Evolutionary conservation across 768 basidiomycete species (phyloP).

Genomic region (Leccinellum albellum): DNA sequence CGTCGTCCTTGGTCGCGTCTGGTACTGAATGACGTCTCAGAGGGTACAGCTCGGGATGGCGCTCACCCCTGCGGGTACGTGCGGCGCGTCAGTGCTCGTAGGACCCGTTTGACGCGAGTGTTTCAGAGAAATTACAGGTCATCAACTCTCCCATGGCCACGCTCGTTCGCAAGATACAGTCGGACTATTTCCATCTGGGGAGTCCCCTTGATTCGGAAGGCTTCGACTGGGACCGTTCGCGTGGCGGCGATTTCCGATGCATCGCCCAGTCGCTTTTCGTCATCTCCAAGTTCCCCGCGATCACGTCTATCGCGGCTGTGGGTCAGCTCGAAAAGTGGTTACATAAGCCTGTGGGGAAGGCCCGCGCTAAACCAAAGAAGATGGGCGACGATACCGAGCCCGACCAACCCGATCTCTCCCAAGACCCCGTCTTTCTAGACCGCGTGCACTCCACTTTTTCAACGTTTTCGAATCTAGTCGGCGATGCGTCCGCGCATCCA

Average conservation of each 20-base stretch:
- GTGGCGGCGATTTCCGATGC: slow-evolving; percentile 57
- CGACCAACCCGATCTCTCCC: slow-evolving; percentile 19
- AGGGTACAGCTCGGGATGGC: slow-evolving; percentile 79
- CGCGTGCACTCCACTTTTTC: slow-evolving; percentile 41
- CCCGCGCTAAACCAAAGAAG: slow-evolving; percentile 18
- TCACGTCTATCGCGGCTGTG: slow-evolving; percentile 30
- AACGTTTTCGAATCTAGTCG: slow-evolving; percentile 45
- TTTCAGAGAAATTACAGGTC: slow-evolving; percentile 65
- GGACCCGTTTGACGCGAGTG: neutral
- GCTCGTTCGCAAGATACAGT: slow-evolving; percentile 57
- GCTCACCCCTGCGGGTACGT: slow-evolving; percentile 61
- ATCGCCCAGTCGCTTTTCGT: slow-evolving; percentile 51
- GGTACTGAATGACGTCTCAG: slow-evolving; percentile 31
- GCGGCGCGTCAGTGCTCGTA: neutral
- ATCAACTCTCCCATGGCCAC: slow-evolving; percentile 51
- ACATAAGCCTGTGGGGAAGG: slow-evolving; percentile 16
- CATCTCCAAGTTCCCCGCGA: slow-evolving; percentile 43
- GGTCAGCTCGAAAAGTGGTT: slow-evolving; percentile 52
- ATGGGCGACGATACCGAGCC: too few species aligned
- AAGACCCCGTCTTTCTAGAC: slow-evolving; percentile 31
- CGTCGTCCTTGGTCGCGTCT: neutral
- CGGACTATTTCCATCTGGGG: slow-evolving; percentile 40
- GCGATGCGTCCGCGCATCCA: slow-evolving; percentile 31
- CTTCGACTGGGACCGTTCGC: slow-evolving; percentile 49
- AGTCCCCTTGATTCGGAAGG: slow-evolving; percentile 32